phyloP scores from a whole-genome alignment of 225 moss, liverwort and hornwort species.

The Marchantia paleacea region DNA sequence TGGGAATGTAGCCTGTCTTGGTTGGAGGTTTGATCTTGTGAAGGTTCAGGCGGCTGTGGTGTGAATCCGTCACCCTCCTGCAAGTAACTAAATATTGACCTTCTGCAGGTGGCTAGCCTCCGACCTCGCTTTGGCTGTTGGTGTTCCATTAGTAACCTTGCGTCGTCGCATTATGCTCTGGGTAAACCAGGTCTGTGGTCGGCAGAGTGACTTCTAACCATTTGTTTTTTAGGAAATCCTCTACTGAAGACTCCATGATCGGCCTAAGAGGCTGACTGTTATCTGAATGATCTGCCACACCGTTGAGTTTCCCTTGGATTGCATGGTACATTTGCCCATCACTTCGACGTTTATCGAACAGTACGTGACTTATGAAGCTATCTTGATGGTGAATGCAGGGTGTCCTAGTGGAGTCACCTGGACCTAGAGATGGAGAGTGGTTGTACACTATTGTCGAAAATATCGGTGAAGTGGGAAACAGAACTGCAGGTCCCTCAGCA shows the following conservation, averaged over 20 bases:
- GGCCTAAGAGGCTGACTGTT: no score
- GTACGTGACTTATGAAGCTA: not conserved
- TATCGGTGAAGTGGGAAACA: conserved; percentile 74
- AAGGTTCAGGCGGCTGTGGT: not conserved
- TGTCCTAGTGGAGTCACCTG: conserved; percentile 84
- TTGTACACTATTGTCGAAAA: conserved; percentile 89
- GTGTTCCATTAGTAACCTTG: conserved; percentile 68
- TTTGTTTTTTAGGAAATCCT: not conserved
- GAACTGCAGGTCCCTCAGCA: conserved; percentile 57
- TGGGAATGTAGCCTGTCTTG: not conserved
- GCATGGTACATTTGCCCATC: not conserved
- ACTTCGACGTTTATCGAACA: not conserved
- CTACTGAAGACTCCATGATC: not conserved
- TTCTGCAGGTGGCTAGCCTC: conserved; percentile 75
- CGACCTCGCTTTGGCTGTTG: conserved; percentile 83
- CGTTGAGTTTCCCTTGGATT: not conserved
- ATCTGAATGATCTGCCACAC: not conserved
- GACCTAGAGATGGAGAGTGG: conserved; percentile 64
- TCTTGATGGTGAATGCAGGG: conserved; percentile 45
- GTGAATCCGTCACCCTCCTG: not conserved
- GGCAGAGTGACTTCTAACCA: not conserved
- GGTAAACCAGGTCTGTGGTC: conserved; percentile 79
- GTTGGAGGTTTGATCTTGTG: not conserved
- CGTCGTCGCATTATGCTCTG: conserved; percentile 95
- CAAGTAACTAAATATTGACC: not conserved